phyloP scores from a whole-genome alignment of 495 filamentous ascomycete species.

The Aspergillus baeticus region DNA sequence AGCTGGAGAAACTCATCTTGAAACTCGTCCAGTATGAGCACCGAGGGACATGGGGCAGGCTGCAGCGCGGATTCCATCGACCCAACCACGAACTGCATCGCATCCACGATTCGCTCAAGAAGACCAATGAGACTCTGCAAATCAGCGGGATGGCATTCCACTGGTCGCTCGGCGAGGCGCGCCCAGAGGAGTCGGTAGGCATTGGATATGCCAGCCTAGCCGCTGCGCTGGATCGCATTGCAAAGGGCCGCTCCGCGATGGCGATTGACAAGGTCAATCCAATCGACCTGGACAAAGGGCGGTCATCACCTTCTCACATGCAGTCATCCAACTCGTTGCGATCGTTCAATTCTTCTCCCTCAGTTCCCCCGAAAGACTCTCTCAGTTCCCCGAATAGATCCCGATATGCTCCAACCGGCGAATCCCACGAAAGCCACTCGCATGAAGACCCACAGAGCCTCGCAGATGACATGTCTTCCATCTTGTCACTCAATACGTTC shows the following conservation, averaged over 20 bases:
- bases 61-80: conserved; percentile 49
- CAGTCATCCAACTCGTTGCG: neutral
- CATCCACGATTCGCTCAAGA: conserved; percentile 25
- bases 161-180: conserved; percentile 22
- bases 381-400: neutral
- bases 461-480: conserved; percentile 20
- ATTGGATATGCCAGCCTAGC: conserved; percentile 26
- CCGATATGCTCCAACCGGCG: no score
- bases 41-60: conserved; percentile 42
- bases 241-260: conserved; percentile 24
- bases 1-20: conserved; percentile 47
- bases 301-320: conserved; percentile 6
- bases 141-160: conserved; percentile 28
- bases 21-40: conserved; percentile 50
- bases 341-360: conserved; percentile 7
- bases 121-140: conserved; percentile 21
- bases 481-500: conserved; percentile 19
- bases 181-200: conserved; percentile 22
- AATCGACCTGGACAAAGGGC: conserved; percentile 5
- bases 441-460: neutral
- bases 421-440: no score
- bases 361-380: conserved; percentile 19
- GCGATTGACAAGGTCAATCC: conserved; percentile 20
- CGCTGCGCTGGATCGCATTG: conserved; percentile 26
- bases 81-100: conserved; percentile 21